Evolutionary conservation across 225 moss, liverwort and hornwort species (phyloP).

Genomic region (Polytrichum commune): DNA sequence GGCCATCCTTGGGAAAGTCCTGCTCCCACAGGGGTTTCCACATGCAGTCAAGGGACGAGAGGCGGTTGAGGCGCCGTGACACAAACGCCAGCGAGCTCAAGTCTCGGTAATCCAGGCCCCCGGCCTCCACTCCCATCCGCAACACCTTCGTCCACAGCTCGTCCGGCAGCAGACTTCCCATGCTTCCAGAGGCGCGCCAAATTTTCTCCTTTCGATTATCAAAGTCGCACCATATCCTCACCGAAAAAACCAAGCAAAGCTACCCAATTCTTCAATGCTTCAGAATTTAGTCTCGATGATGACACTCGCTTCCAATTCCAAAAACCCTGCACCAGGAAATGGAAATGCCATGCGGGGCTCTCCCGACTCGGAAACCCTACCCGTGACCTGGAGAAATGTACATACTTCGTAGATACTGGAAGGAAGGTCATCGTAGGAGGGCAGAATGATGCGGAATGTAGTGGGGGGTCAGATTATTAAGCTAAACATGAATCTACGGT

Average conservation of each 20-base stretch:
- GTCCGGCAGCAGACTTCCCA: slow-evolving; percentile 39
- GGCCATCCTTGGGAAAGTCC: slow-evolving; percentile 14
- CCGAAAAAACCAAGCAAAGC: too few relatives aligned
- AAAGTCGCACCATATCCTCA: background rate
- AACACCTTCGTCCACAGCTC: slow-evolving; percentile 58
- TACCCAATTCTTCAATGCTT: too few relatives aligned
- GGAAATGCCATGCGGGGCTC: too few relatives aligned
- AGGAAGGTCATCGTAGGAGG: too few relatives aligned
- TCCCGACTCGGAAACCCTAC: too few relatives aligned
- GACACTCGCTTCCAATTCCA: too few relatives aligned
- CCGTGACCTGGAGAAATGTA: too few relatives aligned
- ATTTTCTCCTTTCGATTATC: background rate
- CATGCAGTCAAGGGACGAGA: slow-evolving; percentile 23
- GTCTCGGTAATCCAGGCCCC: slow-evolving; percentile 44
- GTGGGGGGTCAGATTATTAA: too few relatives aligned
- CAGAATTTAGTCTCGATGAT: too few relatives aligned
- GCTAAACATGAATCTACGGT: too few relatives aligned
- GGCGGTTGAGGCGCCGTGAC: slow-evolving; percentile 24
- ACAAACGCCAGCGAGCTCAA: slow-evolving; percentile 47
- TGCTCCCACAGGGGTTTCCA: slow-evolving; percentile 41
- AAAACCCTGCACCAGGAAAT: too few relatives aligned
- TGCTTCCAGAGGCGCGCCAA: background rate
- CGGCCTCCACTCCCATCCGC: slow-evolving; percentile 31
- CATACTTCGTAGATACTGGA: fast-evolving
- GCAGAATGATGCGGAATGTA: too few relatives aligned